Conservation (phyloP, 192 early-diverging fungal genomes). For the Dissophora globulifera region DNA sequence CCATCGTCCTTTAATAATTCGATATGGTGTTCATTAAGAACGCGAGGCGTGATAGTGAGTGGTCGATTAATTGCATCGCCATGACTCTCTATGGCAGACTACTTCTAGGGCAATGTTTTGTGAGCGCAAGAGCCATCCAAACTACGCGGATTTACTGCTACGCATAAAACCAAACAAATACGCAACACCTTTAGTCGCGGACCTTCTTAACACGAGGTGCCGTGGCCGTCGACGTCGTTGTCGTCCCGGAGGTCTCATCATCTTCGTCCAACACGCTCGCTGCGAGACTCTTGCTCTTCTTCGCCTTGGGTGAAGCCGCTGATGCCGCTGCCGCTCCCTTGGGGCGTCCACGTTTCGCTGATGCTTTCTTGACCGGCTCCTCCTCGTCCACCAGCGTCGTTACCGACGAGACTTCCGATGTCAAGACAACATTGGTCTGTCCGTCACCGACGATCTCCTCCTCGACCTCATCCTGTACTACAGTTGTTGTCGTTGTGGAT, state of each 20-base stretch:
- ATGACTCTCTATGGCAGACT: too few relatives aligned
- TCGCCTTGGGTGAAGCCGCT: slow-evolving; percentile 25
- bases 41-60: too few relatives aligned
- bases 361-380: slow-evolving; percentile 31
- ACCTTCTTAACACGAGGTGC: slow-evolving; percentile 36
- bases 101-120: too few relatives aligned
- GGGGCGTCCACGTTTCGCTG: slow-evolving; percentile 39
- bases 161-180: too few relatives aligned
- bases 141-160: too few relatives aligned
- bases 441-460: neutral
- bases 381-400: slow-evolving; percentile 39
- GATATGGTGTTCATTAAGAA: too few relatives aligned
- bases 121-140: too few relatives aligned
- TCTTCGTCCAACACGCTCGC: slow-evolving; percentile 43
- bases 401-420: slow-evolving; percentile 35
- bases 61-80: too few relatives aligned
- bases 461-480: too few relatives aligned
- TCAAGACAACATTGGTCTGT: slow-evolving; percentile 9
- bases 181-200: slow-evolving; percentile 43
- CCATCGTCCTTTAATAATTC: too few relatives aligned
- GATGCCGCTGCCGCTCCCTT: slow-evolving; percentile 10
- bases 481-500: too few relatives aligned
- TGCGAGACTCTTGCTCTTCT: slow-evolving; percentile 45
- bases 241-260: neutral
- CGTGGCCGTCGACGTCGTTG: neutral